Base-by-base conservation (phyloP, 1,284 basidiomycete species). In the Porodaedalea pini region DNA sequence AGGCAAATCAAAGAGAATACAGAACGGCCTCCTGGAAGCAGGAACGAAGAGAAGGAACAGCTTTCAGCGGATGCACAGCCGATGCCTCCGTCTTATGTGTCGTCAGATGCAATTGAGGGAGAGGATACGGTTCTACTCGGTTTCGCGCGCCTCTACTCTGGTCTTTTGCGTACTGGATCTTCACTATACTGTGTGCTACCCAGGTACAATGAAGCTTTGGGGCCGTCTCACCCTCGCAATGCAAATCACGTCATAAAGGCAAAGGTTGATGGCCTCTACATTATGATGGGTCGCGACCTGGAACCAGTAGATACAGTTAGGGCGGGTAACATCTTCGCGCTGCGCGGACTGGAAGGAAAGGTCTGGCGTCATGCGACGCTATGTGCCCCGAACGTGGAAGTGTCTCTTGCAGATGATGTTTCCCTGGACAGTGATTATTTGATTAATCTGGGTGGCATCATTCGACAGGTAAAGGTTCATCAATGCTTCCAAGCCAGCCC, bases 251-350 rank as follows among this genome's bases (percentile, higher is more conserved):
- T 94, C 48, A 68, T 79, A n/a, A 71, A 76, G 7, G 78, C 88
- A 15, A 78, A 75, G 19, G 82, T 94, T 4, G 82, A 87, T 60
- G 86, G 86, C 4, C 72, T 99, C 55, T 99, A 98, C 74, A 86
- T 91, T 64, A 98, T 99, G 92, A 99, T 99, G 97, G 97, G 97
- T 2, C 79, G 93, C 39, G 95, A 98, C 67, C 79, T 99, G 17
- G 83, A 93, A 0, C 78, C 87, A 0, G 93, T 98, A 2, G 78
- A 90, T 41, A 79, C 79, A 61, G 94, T 99, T 0, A 83, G 81
- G n/a, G 95, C 97, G 0, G 97, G 97, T 10, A 96, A 98, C 68
- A 92, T 97, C 2, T 99, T 98, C 66, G 97, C 95, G 1, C 85
- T 98, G 59, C 88, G 80, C 57, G 97, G 97, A 0, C 71, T 99